Evolutionary conservation across 495 filamentous ascomycete genomes (phyloP).

Genomic region (Pyronema omphalodes): DNA sequence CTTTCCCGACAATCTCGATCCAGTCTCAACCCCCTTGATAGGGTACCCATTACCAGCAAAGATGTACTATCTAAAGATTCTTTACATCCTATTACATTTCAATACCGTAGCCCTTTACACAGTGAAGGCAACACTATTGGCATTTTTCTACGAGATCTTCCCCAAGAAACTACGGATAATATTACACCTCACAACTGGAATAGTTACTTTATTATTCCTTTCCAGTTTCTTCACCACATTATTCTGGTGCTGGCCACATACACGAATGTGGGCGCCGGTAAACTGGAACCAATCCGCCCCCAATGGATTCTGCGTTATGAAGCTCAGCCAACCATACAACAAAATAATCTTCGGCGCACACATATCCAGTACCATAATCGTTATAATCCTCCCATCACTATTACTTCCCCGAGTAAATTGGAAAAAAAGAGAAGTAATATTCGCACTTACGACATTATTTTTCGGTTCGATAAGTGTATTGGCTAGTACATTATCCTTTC

Average conservation of each 20-base stretch:
- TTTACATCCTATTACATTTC: background rate
- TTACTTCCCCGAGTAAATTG: background rate
- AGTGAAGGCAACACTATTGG: background rate
- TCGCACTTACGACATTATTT: background rate
- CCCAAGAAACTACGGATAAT: background rate
- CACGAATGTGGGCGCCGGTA: background rate
- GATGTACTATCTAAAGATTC: background rate
- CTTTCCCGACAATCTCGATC: background rate
- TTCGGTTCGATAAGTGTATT: background rate
- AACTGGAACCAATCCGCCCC: background rate
- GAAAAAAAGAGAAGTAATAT: background rate
- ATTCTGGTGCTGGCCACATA: background rate
- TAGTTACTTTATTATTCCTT: background rate
- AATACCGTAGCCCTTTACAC: background rate
- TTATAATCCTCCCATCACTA: background rate
- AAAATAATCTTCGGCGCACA: background rate
- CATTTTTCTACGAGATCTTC: slow-evolving; percentile 2
- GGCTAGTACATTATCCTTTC: background rate
- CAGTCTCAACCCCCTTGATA: background rate
- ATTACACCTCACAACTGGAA: background rate
- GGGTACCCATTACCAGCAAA: background rate
- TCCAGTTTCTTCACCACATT: background rate
- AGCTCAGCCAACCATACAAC: background rate
- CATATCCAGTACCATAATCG: background rate
- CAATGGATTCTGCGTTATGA: background rate